A percentile compares a stretch with the other conserved stretches of the same genome.
phyloP scores from a whole-genome alignment of 2,329 filamentous ascomycete species.

The Sporothrix schenckii region DNA sequence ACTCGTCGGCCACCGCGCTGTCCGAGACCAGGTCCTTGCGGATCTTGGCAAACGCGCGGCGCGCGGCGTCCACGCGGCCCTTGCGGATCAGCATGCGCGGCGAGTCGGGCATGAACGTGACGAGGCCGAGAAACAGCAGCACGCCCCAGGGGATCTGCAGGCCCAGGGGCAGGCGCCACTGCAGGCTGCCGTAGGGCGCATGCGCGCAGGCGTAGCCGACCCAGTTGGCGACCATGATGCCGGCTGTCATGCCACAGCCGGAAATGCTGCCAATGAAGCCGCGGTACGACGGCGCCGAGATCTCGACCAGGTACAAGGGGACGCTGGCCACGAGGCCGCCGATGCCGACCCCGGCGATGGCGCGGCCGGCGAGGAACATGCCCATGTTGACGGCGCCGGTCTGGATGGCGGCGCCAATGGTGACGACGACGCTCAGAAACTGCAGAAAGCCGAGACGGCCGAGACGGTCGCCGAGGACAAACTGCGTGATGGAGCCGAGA shows the following conservation, averaged over 20 bases:
- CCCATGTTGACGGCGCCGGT: constrained; percentile 58
- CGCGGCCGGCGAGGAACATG: constrained; percentile 57
- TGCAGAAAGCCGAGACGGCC: constrained; percentile 59
- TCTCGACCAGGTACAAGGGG: constrained; percentile 60
- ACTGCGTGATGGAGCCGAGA: constrained; percentile 58
- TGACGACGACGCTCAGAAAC: constrained; percentile 57
- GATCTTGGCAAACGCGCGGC: constrained; percentile 52
- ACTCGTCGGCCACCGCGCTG: constrained; percentile 53
- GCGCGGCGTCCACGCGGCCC: constrained; percentile 54
- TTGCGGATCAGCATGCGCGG: constrained; percentile 55
- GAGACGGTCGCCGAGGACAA: constrained; percentile 55
- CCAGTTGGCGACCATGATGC: constrained; percentile 61
- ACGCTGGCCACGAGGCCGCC: constrained; percentile 56
- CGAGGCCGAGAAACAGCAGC: constrained; percentile 55
- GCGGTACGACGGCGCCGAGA: constrained; percentile 52
- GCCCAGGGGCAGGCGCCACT: constrained; percentile 59
- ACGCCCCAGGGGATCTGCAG: constrained; percentile 61
- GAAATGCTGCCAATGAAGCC: constrained; percentile 58
- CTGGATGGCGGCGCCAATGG: constrained; percentile 57
- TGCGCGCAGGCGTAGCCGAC: constrained; percentile 59
- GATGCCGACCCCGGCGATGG: constrained; percentile 49
- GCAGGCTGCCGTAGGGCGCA: constrained; percentile 54
- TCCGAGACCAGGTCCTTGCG: constrained; percentile 49
- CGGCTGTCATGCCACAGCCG: constrained; percentile 58
- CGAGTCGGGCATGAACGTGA: constrained; percentile 60